Evolutionary conservation across 345 rosid genomes (phyloP).

Genomic region (Cardamine resedifolia): DNA sequence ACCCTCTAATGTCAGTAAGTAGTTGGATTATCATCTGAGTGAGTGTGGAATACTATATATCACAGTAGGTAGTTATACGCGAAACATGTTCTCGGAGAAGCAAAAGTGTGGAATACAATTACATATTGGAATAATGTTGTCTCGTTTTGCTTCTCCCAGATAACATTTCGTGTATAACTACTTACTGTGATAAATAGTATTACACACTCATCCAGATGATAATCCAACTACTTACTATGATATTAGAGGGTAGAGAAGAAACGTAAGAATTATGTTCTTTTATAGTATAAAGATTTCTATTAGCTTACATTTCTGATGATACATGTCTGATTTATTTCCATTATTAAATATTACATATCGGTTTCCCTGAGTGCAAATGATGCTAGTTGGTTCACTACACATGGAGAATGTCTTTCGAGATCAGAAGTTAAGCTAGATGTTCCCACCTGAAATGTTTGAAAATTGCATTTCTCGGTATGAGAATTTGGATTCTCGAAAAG

Average conservation of each 20-base stretch:
- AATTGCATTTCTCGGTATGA: constrained; percentile 48
- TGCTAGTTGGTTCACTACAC: constrained; percentile 56
- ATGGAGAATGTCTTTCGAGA: constrained; percentile 46
- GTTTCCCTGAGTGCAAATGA: constrained; percentile 45
- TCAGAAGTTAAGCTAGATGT: constrained; percentile 39
- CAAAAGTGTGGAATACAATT: no score
- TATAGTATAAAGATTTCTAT: background rate
- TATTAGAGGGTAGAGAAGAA: constrained; percentile 55
- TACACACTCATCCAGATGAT: constrained; percentile 58
- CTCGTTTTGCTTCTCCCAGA: constrained; percentile 51
- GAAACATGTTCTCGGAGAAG: no score
- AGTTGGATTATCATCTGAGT: constrained; percentile 61
- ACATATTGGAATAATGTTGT: no score
- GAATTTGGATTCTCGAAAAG: constrained; percentile 39
- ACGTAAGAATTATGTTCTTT: constrained; percentile 41
- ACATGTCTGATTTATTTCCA: constrained; percentile 8
- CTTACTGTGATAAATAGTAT: background rate
- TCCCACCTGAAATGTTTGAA: constrained; percentile 41
- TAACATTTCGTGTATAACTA: constrained; percentile 52
- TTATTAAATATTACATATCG: constrained; percentile 41
- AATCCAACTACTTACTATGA: constrained; percentile 50
- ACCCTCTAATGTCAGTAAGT: constrained; percentile 55
- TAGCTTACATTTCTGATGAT: background rate
- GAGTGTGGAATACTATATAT: constrained; percentile 45
- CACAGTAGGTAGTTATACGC: no score